Evolutionary conservation across 1,139 yeast genomes (phyloP).

Genomic region (Yamadazyma atmosphaerica): DNA sequence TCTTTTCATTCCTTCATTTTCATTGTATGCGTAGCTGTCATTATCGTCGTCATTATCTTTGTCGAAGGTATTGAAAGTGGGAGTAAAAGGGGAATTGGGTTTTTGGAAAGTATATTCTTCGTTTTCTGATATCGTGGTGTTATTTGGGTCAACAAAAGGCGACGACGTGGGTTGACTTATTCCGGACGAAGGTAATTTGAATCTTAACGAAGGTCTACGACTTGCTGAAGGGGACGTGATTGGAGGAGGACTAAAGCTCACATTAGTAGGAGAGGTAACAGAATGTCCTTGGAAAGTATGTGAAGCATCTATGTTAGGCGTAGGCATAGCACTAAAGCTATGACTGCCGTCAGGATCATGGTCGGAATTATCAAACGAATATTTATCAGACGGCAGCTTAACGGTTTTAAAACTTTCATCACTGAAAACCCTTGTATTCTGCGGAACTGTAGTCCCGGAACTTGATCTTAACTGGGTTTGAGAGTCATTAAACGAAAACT

Average conservation of each 20-base stretch:
- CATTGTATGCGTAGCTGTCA: constrained; percentile 11
- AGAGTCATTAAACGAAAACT: constrained; percentile 9
- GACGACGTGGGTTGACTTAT: constrained; percentile 13
- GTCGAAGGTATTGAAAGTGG: constrained; percentile 8
- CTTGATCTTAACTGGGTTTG: constrained; percentile 3
- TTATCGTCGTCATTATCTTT: constrained; percentile 13
- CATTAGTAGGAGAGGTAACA: constrained; percentile 1
- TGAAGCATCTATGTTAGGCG: constrained; percentile 25
- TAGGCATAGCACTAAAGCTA: constrained; percentile 23
- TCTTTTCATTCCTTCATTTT: constrained; percentile 53
- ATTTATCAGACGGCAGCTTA: constrained; percentile 12
- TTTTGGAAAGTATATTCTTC: constrained; percentile 19
- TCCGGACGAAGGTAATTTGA: constrained; percentile 24
- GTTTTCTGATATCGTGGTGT: constrained; percentile 21
- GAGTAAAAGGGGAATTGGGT: constrained; percentile 20
- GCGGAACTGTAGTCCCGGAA: not conserved
- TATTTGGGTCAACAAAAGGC: constrained; percentile 26
- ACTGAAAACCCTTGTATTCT: constrained; percentile 15
- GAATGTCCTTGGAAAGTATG: constrained; percentile 2
- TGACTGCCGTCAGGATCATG: constrained; percentile 5
- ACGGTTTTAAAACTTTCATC: constrained; percentile 20
- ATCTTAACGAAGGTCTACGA: constrained; percentile 25
- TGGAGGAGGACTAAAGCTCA: constrained; percentile 13
- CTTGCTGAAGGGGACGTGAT: constrained; percentile 9
- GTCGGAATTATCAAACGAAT: constrained; percentile 13